These are phyloP conservation scores for Aspergillus avenaceus DNA, from an alignment of 495 filamentous ascomycete species.

Conservation along the genomic window DNA sequence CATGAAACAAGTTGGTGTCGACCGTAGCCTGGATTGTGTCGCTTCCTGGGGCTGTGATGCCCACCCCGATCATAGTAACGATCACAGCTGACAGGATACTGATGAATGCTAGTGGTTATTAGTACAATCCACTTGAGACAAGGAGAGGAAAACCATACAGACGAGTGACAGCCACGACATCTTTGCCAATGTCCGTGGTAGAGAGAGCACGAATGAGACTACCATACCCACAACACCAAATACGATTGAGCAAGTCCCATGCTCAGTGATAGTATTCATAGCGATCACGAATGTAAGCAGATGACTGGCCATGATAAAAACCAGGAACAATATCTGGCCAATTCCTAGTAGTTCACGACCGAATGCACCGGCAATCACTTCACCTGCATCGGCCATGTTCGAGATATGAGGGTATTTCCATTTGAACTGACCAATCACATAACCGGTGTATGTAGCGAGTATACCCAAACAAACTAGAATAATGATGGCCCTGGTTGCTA, in stretches of 20 bases:
- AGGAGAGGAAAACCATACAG: constrained; percentile 33
- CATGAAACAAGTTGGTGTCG: constrained; percentile 30
- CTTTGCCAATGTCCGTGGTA: constrained; percentile 63
- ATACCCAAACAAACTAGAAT: constrained; percentile 63
- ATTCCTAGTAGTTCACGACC: constrained; percentile 62
- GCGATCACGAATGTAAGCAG: constrained; percentile 73
- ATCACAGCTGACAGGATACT: constrained; percentile 66
- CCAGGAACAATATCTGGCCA: constrained; percentile 62
- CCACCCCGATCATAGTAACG: constrained; percentile 67
- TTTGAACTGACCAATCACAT: constrained; percentile 76
- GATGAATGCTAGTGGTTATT: constrained; percentile 50
- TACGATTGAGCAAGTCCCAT: constrained; percentile 65
- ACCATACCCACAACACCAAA: constrained; percentile 65
- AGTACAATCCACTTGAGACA: not conserved
- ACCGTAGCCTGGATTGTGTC: constrained; percentile 22
- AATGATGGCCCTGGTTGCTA: constrained; percentile 50
- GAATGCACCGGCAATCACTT: constrained; percentile 57
- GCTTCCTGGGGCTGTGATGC: constrained; percentile 33
- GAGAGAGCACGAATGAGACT: constrained; percentile 58
- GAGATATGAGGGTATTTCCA: constrained; percentile 64
- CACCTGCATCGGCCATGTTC: constrained; percentile 68
- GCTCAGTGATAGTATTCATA: constrained; percentile 62
- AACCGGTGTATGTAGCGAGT: constrained; percentile 72
- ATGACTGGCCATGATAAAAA: constrained; percentile 77
- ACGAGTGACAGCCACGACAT: constrained; percentile 61